Percentiles rank a stretch among this genome's conserved stretches.
These are phyloP conservation scores for Dactylorhiza incarnata DNA, from an alignment of 106 monocot genomes.

Conservation along the genomic window DNA sequence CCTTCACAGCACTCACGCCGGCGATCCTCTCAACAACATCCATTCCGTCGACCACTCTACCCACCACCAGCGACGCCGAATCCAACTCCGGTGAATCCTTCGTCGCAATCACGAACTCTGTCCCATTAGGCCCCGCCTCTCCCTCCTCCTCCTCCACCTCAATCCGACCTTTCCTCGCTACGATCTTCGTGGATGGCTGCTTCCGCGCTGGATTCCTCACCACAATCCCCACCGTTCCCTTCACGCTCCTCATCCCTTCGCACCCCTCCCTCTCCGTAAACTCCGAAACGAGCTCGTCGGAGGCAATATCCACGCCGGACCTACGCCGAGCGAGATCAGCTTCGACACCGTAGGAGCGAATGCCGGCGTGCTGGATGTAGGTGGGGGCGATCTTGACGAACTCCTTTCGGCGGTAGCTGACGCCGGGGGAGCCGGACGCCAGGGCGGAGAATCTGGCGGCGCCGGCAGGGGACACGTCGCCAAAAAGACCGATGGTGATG, in stretches of 20 bases:
- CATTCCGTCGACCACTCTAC: slow-evolving; percentile 39
- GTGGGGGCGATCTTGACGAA: slow-evolving; percentile 21
- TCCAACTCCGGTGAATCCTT: slow-evolving; percentile 46
- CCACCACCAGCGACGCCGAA: slow-evolving; percentile 33
- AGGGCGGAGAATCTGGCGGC: slow-evolving; percentile 13
- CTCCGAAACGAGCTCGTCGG: slow-evolving; percentile 23
- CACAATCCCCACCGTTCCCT: slow-evolving; percentile 35
- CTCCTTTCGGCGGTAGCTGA: slow-evolving; percentile 43
- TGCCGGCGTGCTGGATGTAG: slow-evolving; percentile 31
- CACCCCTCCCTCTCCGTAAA: slow-evolving; percentile 13
- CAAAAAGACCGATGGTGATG: slow-evolving; percentile 7
- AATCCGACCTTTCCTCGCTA: slow-evolving; percentile 43
- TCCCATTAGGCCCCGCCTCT: slow-evolving; percentile 40
- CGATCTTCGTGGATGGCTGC: slow-evolving; percentile 33
- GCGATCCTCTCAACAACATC: slow-evolving; percentile 42
- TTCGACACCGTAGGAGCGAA: slow-evolving; percentile 41
- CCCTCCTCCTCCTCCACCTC: slow-evolving; percentile 40
- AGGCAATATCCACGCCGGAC: slow-evolving; percentile 6
- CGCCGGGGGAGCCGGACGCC: slow-evolving; percentile 27
- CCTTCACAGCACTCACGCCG: slow-evolving; percentile 40
- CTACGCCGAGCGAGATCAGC: slow-evolving; percentile 21
- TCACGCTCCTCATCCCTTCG: slow-evolving; percentile 22
- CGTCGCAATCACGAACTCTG: slow-evolving; percentile 54
- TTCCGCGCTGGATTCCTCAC: slow-evolving; percentile 37
- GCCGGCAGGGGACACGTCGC: neutral